Base-by-base conservation (phyloP, 768 basidiomycete species). In the Tylopilus felleus region DNA sequence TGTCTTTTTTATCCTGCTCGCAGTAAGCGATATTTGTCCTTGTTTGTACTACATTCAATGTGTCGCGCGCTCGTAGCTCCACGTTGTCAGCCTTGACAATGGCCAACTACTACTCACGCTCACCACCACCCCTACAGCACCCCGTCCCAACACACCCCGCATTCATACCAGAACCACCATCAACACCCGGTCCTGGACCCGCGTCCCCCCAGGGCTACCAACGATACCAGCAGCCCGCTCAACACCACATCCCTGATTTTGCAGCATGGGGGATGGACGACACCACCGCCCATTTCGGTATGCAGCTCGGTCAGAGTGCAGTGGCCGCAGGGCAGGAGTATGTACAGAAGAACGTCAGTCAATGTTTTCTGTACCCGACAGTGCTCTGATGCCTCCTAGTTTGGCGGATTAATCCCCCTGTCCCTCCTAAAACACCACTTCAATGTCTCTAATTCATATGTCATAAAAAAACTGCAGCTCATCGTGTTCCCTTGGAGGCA, bases 401-500 rank as follows among this genome's bases (percentile, higher is more conserved):
- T 95, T 60, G 89, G 87, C 22, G 82, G 86, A 14, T 77, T 88
- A 55, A 80, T 96, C 53, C 93, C 92, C 2, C 72, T 87, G 29
- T 77, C 83, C 12, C 77, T 85, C 41, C 76, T 97, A 49, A 94
- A 96, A 67, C 86, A 93, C 65, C 86, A 90, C 62, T 98, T 98
- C 74, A 93, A 97, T 70, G 97, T 99, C 10, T 93, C 91, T 14
- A 98, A 98, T 66, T 87, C 85, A 0, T 99, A 99, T 68, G 97
- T 98, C 51, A 85, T 98, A 40, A 80, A 80, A 62, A 99, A 98
- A 68, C 74, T 99, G 8, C 80, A 81, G 14, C 75, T 98, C 10
- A 76, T 99, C 14, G 74, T 98, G n/a, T 98, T 97, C 60, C 97
- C 97, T 0, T 98, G 97, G 97, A 71, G 85, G 40, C 95, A 98